phyloP scores from a whole-genome alignment of 768 basidiomycete species.

The Tylopilus rubrobrunneus region DNA sequence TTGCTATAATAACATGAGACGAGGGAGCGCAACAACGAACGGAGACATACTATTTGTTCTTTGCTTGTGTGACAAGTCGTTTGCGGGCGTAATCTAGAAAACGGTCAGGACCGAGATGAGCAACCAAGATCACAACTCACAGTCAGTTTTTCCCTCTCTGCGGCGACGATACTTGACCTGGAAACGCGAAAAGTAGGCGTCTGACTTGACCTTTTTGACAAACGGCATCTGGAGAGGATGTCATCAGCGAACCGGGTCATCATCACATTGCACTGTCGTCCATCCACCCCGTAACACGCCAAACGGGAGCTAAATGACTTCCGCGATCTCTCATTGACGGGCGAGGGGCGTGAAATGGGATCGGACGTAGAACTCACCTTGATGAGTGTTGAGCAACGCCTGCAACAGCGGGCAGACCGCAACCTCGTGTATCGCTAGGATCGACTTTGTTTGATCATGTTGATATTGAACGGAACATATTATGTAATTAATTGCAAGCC shows the following conservation, averaged over 20 bases:
- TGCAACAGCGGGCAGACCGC: slow-evolving; percentile 24
- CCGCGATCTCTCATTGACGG: background rate
- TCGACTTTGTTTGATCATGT: slow-evolving; percentile 26
- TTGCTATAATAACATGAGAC: slow-evolving; percentile 49
- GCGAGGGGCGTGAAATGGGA: background rate
- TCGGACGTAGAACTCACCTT: slow-evolving; percentile 34
- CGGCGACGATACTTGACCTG: slow-evolving; percentile 98
- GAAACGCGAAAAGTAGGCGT: slow-evolving; percentile 97
- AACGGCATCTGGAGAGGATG: slow-evolving; percentile 71
- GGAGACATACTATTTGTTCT: slow-evolving; percentile 90
- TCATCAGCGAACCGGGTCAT: slow-evolving; percentile 15
- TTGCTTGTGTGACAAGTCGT: slow-evolving; percentile 94
- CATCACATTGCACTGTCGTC: slow-evolving; percentile 26
- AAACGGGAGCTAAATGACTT: background rate
- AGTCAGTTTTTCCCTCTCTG: slow-evolving; percentile 99
- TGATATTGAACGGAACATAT: slow-evolving; percentile 20
- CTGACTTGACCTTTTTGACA: slow-evolving; percentile 95
- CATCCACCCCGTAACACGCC: slow-evolving; percentile 30
- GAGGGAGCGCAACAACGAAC: background rate
- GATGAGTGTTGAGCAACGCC: slow-evolving; percentile 32
- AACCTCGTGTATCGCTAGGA: slow-evolving; percentile 8
- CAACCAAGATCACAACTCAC: slow-evolving; percentile 40
- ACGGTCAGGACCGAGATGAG: slow-evolving; percentile 7
- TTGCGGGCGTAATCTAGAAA: slow-evolving; percentile 91
- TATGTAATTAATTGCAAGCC: slow-evolving; percentile 12